A percentile compares a stretch with the other conserved stretches of the same genome.
These are phyloP conservation scores for Trichoderma hamatum DNA, from an alignment of 2,329 filamentous ascomycete species.

Conservation along the genomic window DNA sequence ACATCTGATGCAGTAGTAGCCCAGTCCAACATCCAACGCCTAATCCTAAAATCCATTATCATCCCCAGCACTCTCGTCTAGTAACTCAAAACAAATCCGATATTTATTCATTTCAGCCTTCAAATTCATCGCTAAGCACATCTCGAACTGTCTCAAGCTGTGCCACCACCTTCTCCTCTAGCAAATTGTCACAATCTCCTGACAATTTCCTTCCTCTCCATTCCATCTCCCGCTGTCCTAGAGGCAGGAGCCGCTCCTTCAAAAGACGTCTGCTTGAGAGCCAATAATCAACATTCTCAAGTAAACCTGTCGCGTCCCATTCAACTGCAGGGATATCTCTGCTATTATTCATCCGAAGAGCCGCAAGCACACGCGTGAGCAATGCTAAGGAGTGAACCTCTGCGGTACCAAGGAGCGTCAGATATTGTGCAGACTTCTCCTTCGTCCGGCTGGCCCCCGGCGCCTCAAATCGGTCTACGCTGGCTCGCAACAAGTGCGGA, in stretches of 20 bases:
- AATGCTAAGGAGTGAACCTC: constrained; percentile 81
- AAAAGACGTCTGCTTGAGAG: constrained; percentile 70
- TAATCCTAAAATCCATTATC: constrained; percentile 25
- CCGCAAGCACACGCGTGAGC: constrained; percentile 71
- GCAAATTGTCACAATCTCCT: constrained; percentile 58
- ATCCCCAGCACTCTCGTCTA: constrained; percentile 6
- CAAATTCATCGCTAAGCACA: constrained; percentile 57
- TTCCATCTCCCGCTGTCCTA: constrained; percentile 71
- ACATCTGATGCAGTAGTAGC: constrained; percentile 23
- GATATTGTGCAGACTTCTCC: constrained; percentile 56
- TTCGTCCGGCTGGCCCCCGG: constrained; percentile 57
- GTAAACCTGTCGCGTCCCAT: constrained; percentile 72
- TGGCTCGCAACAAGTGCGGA: constrained; percentile 73
- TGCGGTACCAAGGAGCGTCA: constrained; percentile 72
- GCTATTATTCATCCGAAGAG: constrained; percentile 66
- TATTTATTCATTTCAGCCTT: constrained; percentile 35
- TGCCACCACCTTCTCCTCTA: constrained; percentile 75
- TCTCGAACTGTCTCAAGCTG: constrained; percentile 66
- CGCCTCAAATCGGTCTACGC: constrained; percentile 71
- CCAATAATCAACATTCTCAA: constrained; percentile 85
- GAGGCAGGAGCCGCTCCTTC: constrained; percentile 71
- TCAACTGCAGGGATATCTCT: constrained; percentile 72
- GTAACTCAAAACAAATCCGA: constrained; percentile 29
- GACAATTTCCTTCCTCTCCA: constrained; percentile 53
- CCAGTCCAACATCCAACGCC: constrained; percentile 28